These are phyloP conservation scores for Podila epicladia DNA, from an alignment of 192 early-diverging fungal species.

Conservation along the genomic window DNA sequence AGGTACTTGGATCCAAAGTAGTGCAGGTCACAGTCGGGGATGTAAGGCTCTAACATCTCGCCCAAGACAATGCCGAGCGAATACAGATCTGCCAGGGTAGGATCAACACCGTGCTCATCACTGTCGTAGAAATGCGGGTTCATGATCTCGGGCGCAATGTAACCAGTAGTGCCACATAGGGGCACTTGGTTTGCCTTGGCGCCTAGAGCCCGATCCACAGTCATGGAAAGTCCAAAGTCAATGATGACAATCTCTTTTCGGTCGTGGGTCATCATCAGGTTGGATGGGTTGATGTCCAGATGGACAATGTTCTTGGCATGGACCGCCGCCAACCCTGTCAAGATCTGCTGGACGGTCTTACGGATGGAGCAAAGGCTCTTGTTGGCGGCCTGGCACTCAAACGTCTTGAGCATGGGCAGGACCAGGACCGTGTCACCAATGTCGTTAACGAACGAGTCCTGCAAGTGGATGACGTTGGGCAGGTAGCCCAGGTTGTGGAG, in stretches of 20 bases:
- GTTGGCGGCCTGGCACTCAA: slow-evolving; percentile 56
- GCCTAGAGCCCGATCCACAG: slow-evolving; percentile 27
- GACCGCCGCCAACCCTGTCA: slow-evolving; percentile 65
- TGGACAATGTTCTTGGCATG: slow-evolving; percentile 74
- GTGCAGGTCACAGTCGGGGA: slow-evolving; percentile 70
- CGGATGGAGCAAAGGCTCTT: slow-evolving; percentile 62
- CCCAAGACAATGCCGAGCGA: slow-evolving; percentile 77
- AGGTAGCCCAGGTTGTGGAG: slow-evolving; percentile 55
- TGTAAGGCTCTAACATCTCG: slow-evolving; percentile 79
- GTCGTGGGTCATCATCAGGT: slow-evolving; percentile 61
- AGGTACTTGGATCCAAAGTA: slow-evolving; percentile 75
- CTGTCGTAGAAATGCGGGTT: slow-evolving; percentile 15
- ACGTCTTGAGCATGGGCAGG: slow-evolving; percentile 65
- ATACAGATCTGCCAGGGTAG: slow-evolving; percentile 71
- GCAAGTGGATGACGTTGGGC: slow-evolving; percentile 63
- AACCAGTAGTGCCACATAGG: slow-evolving; percentile 74
- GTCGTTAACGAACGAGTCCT: slow-evolving; percentile 72
- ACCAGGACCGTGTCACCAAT: slow-evolving; percentile 66
- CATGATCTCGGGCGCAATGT: slow-evolving; percentile 75
- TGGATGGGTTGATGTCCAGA: slow-evolving; percentile 72
- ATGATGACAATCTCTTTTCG: slow-evolving; percentile 72
- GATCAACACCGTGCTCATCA: slow-evolving; percentile 22
- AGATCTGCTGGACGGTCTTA: slow-evolving; percentile 58
- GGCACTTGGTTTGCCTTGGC: slow-evolving; percentile 20
- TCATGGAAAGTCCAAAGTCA: slow-evolving; percentile 76